Evolutionary conservation across 2,329 filamentous ascomycete species (phyloP).

Genomic region (Ascochyta pisi): DNA sequence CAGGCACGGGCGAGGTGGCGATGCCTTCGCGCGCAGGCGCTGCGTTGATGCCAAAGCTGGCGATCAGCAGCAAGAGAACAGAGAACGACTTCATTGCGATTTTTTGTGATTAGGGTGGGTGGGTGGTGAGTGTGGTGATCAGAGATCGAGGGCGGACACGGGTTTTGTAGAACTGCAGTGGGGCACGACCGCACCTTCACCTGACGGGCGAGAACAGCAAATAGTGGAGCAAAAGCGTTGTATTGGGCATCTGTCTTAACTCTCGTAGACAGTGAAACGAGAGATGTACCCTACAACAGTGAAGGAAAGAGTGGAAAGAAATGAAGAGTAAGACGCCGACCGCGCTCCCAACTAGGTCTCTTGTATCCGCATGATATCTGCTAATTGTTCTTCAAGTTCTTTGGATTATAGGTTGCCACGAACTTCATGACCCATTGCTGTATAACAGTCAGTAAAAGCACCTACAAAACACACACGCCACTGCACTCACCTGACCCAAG

Average conservation of each 20-base stretch:
- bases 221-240: not conserved
- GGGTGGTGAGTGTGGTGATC: not conserved
- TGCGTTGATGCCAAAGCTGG: not conserved
- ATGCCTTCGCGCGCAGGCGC: not conserved
- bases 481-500: too few relatives aligned
- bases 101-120: not conserved
- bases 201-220: not conserved
- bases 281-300: too few relatives aligned
- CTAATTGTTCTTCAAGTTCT: too few relatives aligned
- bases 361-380: too few relatives aligned
- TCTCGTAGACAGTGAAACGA: too few relatives aligned
- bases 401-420: too few relatives aligned
- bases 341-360: too few relatives aligned
- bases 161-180: not conserved
- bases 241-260: not conserved
- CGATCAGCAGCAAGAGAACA: not conserved
- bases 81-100: not conserved
- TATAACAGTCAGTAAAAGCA: too few relatives aligned
- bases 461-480: too few relatives aligned
- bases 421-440: too few relatives aligned
- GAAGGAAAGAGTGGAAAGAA: too few relatives aligned
- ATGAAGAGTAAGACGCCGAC: too few relatives aligned
- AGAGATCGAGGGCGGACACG: not conserved
- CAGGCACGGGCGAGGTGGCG: not conserved
- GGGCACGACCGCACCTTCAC: not conserved